Conservation (phyloP, 306 rosid genomes). For the Aeschynomene evenia region DNA sequence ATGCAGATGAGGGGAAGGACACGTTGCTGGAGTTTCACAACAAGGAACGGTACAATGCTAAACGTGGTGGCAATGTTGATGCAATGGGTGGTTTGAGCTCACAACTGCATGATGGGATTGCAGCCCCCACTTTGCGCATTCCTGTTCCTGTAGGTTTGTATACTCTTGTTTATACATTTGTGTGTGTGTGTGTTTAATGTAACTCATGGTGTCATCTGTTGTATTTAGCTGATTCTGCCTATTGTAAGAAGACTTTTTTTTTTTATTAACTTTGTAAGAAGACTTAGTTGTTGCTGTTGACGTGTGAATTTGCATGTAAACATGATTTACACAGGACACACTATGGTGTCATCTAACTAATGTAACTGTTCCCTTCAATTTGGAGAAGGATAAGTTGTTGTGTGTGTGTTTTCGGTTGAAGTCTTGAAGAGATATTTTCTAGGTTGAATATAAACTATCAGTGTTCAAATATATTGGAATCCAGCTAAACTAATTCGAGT, state of each 20-base stretch:
- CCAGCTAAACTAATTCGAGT: no score
- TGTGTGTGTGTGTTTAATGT: not conserved
- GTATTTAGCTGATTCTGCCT: not conserved
- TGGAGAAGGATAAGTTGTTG: not conserved
- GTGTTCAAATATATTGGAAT: no score
- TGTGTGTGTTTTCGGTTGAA: not conserved
- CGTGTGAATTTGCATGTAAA: not conserved
- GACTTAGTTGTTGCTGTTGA: not conserved
- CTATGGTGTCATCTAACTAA: not conserved
- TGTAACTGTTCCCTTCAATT: not conserved
- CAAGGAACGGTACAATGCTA: constrained; percentile 53
- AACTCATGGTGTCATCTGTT: no score
- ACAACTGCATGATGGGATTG: constrained; percentile 54
- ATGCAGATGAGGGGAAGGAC: constrained; percentile 70
- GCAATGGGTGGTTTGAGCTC: constrained; percentile 77
- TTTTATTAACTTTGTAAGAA: no score
- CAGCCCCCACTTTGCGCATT: constrained; percentile 75
- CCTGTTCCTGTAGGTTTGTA: constrained; percentile 94
- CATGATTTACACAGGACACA: not conserved
- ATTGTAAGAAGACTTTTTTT: no score
- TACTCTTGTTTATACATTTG: not conserved
- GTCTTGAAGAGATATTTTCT: not conserved
- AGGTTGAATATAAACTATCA: no score
- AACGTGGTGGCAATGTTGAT: constrained; percentile 88
- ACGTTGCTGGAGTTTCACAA: constrained; percentile 66